Evolutionary conservation across 345 rosid species (phyloP), one percentile per base, ranked within the genome.

Genomic region (Aegle marmelos): DNA sequence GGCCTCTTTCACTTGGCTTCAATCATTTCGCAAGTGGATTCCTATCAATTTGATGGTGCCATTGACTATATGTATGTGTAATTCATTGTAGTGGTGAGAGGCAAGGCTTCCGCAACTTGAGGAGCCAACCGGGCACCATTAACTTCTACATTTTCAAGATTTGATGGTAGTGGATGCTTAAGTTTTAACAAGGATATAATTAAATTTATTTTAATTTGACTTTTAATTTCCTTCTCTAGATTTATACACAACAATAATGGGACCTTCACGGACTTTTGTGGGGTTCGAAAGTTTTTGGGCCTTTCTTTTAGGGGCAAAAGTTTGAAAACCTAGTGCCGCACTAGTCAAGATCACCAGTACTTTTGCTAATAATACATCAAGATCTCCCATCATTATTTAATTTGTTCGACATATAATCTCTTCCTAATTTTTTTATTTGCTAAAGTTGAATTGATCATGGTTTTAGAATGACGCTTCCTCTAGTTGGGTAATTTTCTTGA

Each of bases 61-160:
- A 58, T 75, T 72, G 13, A 73, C 72, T 41, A 25, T 39, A 39
- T 72, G 50, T 13, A 45, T 45, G 1, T 45, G 17, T 45, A 45
- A 45, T 2, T 45, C 3, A 45, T 45, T 13, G 5, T 45, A 3
- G 53, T 19, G 72, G 28, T 31, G 39, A 33, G 78, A 31, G n/a
- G 78, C 4, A 17, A 34, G 39, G 58, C 86, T 83, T 84, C 89
- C 89, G 41, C 83, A 78, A 84, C 78, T 75, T 25, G 81, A 84
- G 89, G 87, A 84, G 85, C 89, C 85, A 80, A 82, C 85, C 77
- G 66, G 71, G 72, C 85, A 62, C 80, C 81, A 69, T 54, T 30
- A 36, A 9, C 59, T 30, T 14, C 37, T 45, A 13, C 4, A 9
- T 14, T 56, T 61, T 65, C 80, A 76, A 62, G 17, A 76, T 34